Conservation (phyloP, 805 yeast species). For the Pichia thaimueangensis region DNA sequence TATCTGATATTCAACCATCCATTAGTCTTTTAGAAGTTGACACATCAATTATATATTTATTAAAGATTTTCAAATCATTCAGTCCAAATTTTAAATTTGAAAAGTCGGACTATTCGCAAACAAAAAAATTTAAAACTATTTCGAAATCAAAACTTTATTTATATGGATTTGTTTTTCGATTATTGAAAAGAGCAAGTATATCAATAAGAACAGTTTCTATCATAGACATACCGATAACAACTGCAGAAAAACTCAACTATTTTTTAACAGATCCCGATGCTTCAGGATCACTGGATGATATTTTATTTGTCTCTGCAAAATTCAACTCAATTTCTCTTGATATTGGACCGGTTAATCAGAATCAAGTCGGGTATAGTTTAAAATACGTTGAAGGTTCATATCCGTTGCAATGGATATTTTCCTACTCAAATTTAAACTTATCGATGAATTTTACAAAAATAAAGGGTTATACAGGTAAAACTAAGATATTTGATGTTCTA, state of each 20-base stretch:
- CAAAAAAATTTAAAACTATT: background rate
- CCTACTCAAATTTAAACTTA: constrained; percentile 33
- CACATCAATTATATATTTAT: constrained; percentile 17
- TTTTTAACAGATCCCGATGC: constrained; percentile 1
- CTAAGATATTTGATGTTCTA: constrained; percentile 24
- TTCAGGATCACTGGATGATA: constrained; percentile 7
- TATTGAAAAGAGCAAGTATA: constrained; percentile 21
- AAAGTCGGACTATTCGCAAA: background rate
- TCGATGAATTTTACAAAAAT: constrained; percentile 19
- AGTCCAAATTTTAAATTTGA: background rate
- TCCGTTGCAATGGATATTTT: constrained; percentile 35
- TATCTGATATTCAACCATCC: constrained; percentile 11
- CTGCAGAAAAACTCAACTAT: constrained; percentile 11
- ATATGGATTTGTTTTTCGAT: constrained; percentile 16
- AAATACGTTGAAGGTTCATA: constrained; percentile 34
- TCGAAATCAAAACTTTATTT: constrained; percentile 7
- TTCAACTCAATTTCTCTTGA: constrained; percentile 17
- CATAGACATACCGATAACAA: constrained; percentile 23
- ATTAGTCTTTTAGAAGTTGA: constrained; percentile 12
- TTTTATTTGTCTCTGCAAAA: constrained; percentile 15
- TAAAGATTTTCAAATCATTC: constrained; percentile 6
- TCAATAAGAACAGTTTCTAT: constrained; percentile 20
- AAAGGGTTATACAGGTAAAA: constrained; percentile 11
- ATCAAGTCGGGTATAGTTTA: constrained; percentile 41
- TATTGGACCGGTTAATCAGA: constrained; percentile 16